Evolutionary conservation across 2,329 filamentous ascomycete genomes (phyloP), one percentile per base, ranked within the genome.

Genomic region (Penicillium sp.): DNA sequence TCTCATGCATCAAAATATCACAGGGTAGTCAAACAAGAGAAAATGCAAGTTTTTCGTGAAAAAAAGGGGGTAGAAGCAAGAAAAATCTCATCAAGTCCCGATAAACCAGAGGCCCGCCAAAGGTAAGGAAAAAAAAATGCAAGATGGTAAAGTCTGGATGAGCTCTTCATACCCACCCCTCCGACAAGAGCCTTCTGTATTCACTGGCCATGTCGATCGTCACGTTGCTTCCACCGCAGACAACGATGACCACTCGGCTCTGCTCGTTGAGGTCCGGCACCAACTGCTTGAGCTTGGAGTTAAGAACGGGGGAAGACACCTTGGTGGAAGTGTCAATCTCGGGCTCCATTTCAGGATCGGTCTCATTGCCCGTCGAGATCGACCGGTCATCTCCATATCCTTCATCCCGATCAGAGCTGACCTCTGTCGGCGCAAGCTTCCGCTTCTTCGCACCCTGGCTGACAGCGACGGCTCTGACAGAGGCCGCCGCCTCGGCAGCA

Each of bases 151-250:
- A 3, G 18, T 18, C 18, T 3, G 1, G 18, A 18, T 18, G 18
- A 18, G 18, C 18, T 18, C 18, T 18, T 18, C 46, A 62, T 26
- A 50, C 62, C 70, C 70, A 73, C 13, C 69, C 70, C 35, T 67
- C 62, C 26, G 64, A 61, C 54, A 75, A 64, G 53, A 65, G 63
- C 55, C 75, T 69, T 53, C 74, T 72, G 65, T 84, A 89, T 48
- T 71, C 73, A 45, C 75, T 72, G 45, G 89, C 69, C 61, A 83
- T 77, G 33, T 79, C 76, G 50, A 85, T 65, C 2, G 79, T 81
- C 33, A 88, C 78, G 63, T 82, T 82, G 24, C 78, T 83, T 4
- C 86, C 87, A 39, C 91, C 91, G 62, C 91, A 97, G 5, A 96
- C 82, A 25, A 95, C 76, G 45, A 96, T 74, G 1, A 96, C 89